Percentiles rank a stretch among this genome's conserved stretches.
phyloP scores from a whole-genome alignment of 176 grass and related monocot genomes.

The Saccharum spontaneum region DNA sequence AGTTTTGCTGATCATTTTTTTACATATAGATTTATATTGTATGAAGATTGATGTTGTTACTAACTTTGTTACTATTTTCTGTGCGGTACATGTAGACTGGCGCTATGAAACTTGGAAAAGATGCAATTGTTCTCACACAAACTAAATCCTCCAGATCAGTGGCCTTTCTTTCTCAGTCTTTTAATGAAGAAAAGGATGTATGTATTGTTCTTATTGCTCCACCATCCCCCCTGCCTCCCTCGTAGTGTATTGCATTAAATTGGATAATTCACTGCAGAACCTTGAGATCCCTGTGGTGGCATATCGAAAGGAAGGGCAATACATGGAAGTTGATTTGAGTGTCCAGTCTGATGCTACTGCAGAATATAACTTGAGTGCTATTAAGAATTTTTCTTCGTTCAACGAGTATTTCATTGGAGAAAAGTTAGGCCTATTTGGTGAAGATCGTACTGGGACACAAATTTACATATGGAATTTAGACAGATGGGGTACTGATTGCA shows the following conservation, averaged over 20 bases:
- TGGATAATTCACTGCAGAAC: slow-evolving; percentile 51
- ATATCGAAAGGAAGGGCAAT: slow-evolving; percentile 67
- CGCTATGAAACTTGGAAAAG: slow-evolving; percentile 92
- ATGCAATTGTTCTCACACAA: slow-evolving; percentile 88
- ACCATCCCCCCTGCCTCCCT: not conserved
- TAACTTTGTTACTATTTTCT: slow-evolving; percentile 11
- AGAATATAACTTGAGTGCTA: slow-evolving; percentile 63
- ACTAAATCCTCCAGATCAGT: slow-evolving; percentile 72
- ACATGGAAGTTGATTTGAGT: slow-evolving; percentile 83
- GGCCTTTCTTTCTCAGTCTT: slow-evolving; percentile 82
- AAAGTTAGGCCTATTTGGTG: slow-evolving; percentile 73
- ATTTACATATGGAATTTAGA: slow-evolving; percentile 96
- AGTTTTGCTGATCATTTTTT: not conserved
- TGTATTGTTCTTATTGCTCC: slow-evolving; percentile 11
- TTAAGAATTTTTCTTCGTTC: slow-evolving; percentile 83
- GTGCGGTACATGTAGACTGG: slow-evolving; percentile 61
- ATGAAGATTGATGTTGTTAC: not conserved
- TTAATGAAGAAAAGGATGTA: slow-evolving; percentile 78
- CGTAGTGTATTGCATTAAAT: not conserved
- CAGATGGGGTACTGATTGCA: slow-evolving; percentile 74
- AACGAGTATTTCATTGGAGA: slow-evolving; percentile 94
- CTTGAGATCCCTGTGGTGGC: slow-evolving; percentile 87
- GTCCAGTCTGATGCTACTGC: slow-evolving; percentile 68
- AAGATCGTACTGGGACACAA: slow-evolving; percentile 65
- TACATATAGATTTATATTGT: not conserved